A percentile compares a stretch with the other conserved stretches of the same genome.
These are phyloP conservation scores for Ichthyophthirius multifiliis DNA, from an alignment of 169 alveolate species.

Conservation along the genomic window DNA sequence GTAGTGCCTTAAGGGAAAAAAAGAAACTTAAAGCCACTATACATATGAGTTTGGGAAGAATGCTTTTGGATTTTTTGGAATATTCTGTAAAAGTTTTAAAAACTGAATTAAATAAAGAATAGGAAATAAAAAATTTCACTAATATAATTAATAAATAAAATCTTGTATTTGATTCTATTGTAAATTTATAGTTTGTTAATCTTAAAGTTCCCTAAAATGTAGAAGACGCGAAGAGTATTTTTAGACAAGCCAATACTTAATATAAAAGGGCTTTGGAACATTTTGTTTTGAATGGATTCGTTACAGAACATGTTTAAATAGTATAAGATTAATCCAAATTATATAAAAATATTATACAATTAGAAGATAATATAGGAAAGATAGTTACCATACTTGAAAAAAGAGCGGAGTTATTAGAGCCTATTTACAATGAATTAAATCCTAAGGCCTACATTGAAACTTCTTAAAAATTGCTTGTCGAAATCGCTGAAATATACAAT, in stretches of 20 bases:
- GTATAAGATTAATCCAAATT: constrained; percentile 61
- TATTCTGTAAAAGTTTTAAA: constrained; percentile 16
- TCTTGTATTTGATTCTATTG: constrained; percentile 55
- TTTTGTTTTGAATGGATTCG: constrained; percentile 72
- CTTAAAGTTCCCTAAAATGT: constrained; percentile 55
- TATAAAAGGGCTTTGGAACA: constrained; percentile 75
- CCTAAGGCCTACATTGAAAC: constrained; percentile 54
- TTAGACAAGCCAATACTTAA: constrained; percentile 76
- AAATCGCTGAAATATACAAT: constrained; percentile 63
- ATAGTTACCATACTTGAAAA: constrained; percentile 79
- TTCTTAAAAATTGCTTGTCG: constrained; percentile 66
- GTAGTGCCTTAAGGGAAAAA: constrained; percentile 66
- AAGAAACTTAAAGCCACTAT: constrained; percentile 76
- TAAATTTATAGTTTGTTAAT: constrained; percentile 53
- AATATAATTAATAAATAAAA: constrained; percentile 62
- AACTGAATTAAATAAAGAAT: constrained; percentile 34
- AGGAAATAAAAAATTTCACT: constrained; percentile 27
- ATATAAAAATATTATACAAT: constrained; percentile 60
- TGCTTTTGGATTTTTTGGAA: constrained; percentile 11
- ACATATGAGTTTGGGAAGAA: constrained; percentile 75
- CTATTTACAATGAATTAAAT: constrained; percentile 61
- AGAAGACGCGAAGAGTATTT: constrained; percentile 80
- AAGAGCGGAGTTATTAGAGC: constrained; percentile 71
- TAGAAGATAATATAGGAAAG: constrained; percentile 61
- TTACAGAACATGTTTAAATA: constrained; percentile 82